Evolutionary conservation across 23 red algal species (phyloP).

Genomic region (Chondrus crispus): DNA sequence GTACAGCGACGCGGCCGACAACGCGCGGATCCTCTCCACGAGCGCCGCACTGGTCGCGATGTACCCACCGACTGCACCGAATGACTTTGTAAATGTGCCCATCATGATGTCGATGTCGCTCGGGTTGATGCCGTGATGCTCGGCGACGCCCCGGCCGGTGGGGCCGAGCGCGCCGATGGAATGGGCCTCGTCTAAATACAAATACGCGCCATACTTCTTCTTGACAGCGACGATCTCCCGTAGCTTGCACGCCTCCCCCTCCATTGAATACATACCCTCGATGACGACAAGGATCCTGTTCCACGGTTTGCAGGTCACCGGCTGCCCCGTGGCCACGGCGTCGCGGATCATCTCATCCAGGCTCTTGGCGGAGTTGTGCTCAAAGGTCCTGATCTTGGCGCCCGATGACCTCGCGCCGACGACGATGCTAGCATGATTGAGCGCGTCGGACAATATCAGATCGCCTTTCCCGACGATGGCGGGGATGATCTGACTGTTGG

Average conservation of each 20-base stretch:
- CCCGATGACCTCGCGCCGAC: constrained; percentile 85
- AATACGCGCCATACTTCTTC: constrained; percentile 91
- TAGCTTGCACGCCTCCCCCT: constrained; percentile 82
- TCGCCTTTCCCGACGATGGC: constrained; percentile 83
- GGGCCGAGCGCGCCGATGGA: constrained; percentile 93
- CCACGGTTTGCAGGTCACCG: constrained; percentile 74
- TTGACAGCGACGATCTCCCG: constrained; percentile 84
- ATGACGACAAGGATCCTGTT: constrained; percentile 90
- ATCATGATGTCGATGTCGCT: constrained; percentile 97
- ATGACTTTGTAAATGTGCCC: constrained; percentile 99
- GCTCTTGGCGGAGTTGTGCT: constrained; percentile 73
- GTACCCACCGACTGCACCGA: constrained; percentile 98
- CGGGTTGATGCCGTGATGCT: constrained; percentile 78
- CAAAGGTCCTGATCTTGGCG: constrained; percentile 87
- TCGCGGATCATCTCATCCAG: constrained; percentile 72
- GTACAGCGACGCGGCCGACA: constrained; percentile 77
- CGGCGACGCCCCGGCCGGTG: constrained; percentile 85
- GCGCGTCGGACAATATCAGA: constrained; percentile 86
- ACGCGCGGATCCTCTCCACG: constrained; percentile 67
- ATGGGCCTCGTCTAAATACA: constrained; percentile 99
- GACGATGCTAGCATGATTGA: constrained; percentile 96
- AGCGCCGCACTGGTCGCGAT: constrained; percentile 68
- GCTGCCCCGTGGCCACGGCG: constrained; percentile 85
- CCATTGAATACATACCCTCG: constrained; percentile 99
- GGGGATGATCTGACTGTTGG: constrained; percentile 89